These are phyloP conservation scores for Ocimum tenuiflorum DNA, from an alignment of 257 asterid genomes.

Conservation along the genomic window DNA sequence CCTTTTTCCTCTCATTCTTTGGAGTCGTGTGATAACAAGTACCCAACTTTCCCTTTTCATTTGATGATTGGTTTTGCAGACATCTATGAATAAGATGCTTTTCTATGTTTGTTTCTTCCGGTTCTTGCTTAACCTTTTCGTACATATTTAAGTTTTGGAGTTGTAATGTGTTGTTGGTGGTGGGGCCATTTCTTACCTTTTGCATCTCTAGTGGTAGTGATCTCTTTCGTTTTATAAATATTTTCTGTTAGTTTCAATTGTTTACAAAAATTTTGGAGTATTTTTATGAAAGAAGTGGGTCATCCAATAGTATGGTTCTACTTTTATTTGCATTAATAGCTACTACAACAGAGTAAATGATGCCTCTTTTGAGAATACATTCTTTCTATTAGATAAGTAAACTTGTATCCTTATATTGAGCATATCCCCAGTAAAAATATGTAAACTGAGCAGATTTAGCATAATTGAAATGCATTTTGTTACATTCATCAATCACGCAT, in stretches of 20 bases:
- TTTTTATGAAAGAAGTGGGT: not conserved
- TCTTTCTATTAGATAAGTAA: not conserved
- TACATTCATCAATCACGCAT: not conserved
- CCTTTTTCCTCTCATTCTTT: conserved; percentile 2
- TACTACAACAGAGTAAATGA: not conserved
- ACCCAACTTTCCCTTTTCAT: not conserved
- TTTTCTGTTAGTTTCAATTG: not conserved
- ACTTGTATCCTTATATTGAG: not conserved
- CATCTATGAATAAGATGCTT: not conserved
- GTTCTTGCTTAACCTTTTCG: not conserved
- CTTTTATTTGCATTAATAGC: not conserved
- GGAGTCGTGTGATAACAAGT: not conserved
- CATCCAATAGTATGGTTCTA: not conserved
- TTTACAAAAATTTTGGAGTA: not conserved
- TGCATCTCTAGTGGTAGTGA: not conserved
- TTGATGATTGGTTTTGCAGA: not conserved
- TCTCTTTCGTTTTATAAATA: not conserved
- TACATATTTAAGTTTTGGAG: not conserved
- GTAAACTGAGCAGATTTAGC: not conserved
- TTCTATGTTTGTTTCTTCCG: not conserved
- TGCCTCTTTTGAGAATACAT: not conserved
- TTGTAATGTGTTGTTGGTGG: not conserved
- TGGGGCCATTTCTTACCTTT: not conserved
- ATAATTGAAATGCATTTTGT: not conserved
- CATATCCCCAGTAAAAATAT: not conserved